These are phyloP conservation scores for Suhomyces wounanorum DNA, from an alignment of 1,139 yeast species.

Conservation along the genomic window DNA sequence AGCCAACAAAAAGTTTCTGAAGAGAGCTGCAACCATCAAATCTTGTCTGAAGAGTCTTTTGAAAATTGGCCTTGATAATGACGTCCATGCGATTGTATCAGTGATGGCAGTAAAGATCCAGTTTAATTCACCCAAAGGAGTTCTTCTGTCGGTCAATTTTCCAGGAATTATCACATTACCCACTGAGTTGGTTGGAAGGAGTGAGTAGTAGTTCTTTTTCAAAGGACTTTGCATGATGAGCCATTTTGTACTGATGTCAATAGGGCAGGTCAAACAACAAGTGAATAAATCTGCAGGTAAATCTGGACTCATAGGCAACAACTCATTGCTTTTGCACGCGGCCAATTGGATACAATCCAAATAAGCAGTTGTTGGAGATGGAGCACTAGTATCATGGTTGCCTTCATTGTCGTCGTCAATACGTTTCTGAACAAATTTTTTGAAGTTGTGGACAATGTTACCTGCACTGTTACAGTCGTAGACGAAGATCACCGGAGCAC, in stretches of 20 bases:
- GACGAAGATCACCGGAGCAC: slow-evolving; percentile 95
- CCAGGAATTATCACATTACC: slow-evolving; percentile 84
- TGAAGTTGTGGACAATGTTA: slow-evolving; percentile 85
- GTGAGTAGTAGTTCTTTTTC: slow-evolving; percentile 55
- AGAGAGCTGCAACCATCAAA: slow-evolving; percentile 93
- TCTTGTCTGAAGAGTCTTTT: slow-evolving; percentile 92
- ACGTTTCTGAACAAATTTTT: slow-evolving; percentile 86
- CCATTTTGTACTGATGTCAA: slow-evolving; percentile 91
- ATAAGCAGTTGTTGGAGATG: slow-evolving; percentile 69
- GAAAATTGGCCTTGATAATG: slow-evolving; percentile 83
- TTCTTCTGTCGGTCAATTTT: slow-evolving; percentile 84
- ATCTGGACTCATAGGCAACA: slow-evolving; percentile 90
- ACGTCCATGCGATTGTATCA: slow-evolving; percentile 97
- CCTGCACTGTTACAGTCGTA: slow-evolving; percentile 97
- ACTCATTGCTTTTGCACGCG: slow-evolving; percentile 85
- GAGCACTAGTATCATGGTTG: slow-evolving; percentile 63
- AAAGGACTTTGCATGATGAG: slow-evolving; percentile 83
- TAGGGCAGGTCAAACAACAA: slow-evolving; percentile 93
- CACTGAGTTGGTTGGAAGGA: slow-evolving; percentile 50
- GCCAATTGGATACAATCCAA: slow-evolving; percentile 92
- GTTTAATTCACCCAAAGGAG: slow-evolving; percentile 93
- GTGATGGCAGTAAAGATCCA: slow-evolving; percentile 99
- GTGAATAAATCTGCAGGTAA: slow-evolving; percentile 96
- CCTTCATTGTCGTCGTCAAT: slow-evolving; percentile 84
- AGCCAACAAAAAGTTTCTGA: slow-evolving; percentile 87